phyloP scores from a whole-genome alignment of 2,329 filamentous ascomycete genomes.

The Metarhizium humberi region DNA sequence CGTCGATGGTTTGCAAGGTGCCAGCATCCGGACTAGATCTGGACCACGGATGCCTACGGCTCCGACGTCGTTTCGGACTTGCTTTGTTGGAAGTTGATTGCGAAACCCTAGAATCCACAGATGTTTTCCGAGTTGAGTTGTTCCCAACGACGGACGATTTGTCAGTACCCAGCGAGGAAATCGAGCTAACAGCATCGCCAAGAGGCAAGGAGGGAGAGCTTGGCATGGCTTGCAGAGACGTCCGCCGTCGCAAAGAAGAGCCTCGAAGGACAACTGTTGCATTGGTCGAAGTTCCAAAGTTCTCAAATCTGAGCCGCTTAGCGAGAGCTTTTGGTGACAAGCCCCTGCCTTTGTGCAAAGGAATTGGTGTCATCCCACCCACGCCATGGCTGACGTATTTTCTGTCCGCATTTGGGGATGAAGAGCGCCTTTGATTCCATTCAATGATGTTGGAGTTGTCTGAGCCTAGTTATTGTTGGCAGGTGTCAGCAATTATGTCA shows the following conservation, averaged over 20 bases:
- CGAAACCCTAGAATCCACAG: slow-evolving; percentile 21
- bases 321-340: slow-evolving; percentile 16
- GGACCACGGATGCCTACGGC: slow-evolving; percentile 24
- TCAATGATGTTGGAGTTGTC: slow-evolving; percentile 12
- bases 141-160: slow-evolving; percentile 15
- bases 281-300: slow-evolving; percentile 15
- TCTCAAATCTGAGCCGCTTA: slow-evolving; percentile 17
- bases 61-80: slow-evolving; percentile 15
- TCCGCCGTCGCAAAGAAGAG: slow-evolving; percentile 11
- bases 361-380: neutral
- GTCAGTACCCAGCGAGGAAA: slow-evolving; percentile 18
- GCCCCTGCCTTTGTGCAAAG: slow-evolving; percentile 9
- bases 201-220: slow-evolving; percentile 10
- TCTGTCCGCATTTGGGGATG: slow-evolving; percentile 1
- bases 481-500: neutral
- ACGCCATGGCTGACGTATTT: neutral
- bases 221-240: slow-evolving; percentile 16
- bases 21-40: slow-evolving; percentile 25
- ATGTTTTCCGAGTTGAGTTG: slow-evolving; percentile 22
- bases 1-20: slow-evolving; percentile 25
- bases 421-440: slow-evolving; percentile 3
- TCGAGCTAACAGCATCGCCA: slow-evolving; percentile 13
- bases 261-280: slow-evolving; percentile 19
- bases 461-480: slow-evolving; percentile 11
- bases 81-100: slow-evolving; percentile 12